phyloP scores from a whole-genome alignment of 78 protist species.

The Chrysochromulina tobinii region DNA sequence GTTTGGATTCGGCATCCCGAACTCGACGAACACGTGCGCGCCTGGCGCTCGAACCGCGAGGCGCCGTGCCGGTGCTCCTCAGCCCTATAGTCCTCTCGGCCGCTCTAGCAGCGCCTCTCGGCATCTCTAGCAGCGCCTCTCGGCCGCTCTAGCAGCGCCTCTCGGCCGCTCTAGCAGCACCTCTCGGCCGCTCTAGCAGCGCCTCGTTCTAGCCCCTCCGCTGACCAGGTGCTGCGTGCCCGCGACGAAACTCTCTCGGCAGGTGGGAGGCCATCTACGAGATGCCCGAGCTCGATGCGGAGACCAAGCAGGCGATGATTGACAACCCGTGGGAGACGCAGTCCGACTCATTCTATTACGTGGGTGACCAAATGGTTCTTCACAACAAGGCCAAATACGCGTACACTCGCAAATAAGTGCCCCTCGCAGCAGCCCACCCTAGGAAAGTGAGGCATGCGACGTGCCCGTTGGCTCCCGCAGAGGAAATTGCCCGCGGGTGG shows the following conservation, averaged over 20 bases:
- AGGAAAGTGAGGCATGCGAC: too few relatives aligned
- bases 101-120: too few relatives aligned
- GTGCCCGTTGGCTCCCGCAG: too few relatives aligned
- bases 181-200: neutral
- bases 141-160: too few relatives aligned
- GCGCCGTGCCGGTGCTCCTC: too few relatives aligned
- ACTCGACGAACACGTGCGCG: slow-evolving; percentile 55
- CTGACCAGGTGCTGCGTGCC: too few relatives aligned
- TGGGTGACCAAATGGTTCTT: slow-evolving; percentile 72
- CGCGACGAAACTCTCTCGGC: too few relatives aligned
- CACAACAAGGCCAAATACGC: slow-evolving; percentile 81
- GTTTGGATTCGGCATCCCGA: slow-evolving; percentile 85
- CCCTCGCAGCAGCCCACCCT: too few relatives aligned
- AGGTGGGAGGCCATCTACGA: slow-evolving; percentile 66
- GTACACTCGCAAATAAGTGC: neutral
- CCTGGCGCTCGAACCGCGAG: too few relatives aligned
- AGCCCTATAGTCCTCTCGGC: too few relatives aligned
- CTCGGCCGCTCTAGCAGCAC: neutral
- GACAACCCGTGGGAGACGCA: slow-evolving; percentile 61
- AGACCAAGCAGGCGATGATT: slow-evolving; percentile 39
- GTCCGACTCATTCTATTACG: slow-evolving; percentile 82
- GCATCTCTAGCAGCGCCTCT: too few relatives aligned
- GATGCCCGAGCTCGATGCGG: slow-evolving; percentile 51
- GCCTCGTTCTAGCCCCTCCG: neutral
- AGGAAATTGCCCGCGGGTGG: too few relatives aligned